These are phyloP conservation scores for Leccinum uliginosum DNA, from an alignment of 768 basidiomycete genomes.

Conservation along the genomic window DNA sequence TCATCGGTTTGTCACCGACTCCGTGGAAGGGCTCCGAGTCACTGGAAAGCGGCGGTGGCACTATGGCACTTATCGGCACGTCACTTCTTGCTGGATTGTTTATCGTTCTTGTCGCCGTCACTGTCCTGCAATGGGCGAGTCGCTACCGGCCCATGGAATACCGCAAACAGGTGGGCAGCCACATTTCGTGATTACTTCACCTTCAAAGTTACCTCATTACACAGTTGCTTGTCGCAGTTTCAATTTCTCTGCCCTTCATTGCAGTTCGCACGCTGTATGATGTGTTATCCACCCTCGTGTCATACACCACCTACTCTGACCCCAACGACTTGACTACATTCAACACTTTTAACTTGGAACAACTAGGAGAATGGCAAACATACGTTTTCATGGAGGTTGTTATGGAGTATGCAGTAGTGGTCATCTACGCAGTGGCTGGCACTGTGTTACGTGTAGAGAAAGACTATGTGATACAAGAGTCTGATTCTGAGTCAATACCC, in stretches of 20 bases:
- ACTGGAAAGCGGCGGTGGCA: conserved; percentile 7
- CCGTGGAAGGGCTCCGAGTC: not conserved
- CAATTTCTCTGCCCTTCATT: conserved; percentile 55
- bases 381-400: conserved; percentile 56
- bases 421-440: conserved; percentile 38
- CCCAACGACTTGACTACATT: conserved; percentile 43
- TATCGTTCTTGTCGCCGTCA: conserved; percentile 41
- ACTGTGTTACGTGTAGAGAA: conserved; percentile 27
- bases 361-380: conserved; percentile 51
- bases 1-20: too few relatives aligned
- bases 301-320: conserved; percentile 35
- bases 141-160: conserved; percentile 33
- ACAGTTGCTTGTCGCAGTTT: conserved; percentile 55
- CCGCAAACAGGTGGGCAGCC: conserved; percentile 32
- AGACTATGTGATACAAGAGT: conserved; percentile 25
- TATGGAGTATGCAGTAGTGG: conserved; percentile 51
- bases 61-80: conserved; percentile 28
- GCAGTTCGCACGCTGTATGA: conserved; percentile 45
- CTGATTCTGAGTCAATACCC: conserved; percentile 27
- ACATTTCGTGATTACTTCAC: not conserved
- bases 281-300: conserved; percentile 55
- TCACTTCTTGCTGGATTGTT: conserved; percentile 33
- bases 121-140: conserved; percentile 49
- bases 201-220: conserved; percentile 3
- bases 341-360: conserved; percentile 49